Base-by-base conservation (phyloP, 805 yeast genomes). In the Candida jianshihensis region DNA sequence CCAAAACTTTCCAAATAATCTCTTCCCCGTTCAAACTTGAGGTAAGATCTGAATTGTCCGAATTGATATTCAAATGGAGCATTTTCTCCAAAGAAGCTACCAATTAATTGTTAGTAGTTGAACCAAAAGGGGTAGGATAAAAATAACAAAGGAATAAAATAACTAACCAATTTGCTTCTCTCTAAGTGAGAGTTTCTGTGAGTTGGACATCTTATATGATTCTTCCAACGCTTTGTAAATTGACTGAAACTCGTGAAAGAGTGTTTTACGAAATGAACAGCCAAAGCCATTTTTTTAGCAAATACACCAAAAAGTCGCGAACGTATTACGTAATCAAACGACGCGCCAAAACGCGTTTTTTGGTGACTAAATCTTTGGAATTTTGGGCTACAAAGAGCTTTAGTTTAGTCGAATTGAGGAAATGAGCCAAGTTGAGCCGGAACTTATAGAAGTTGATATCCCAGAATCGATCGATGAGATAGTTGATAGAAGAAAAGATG, bases 1-100 rank as follows among this genome's bases (percentile, higher is more conserved):
- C 75, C 33, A 92, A 69, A 8, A 85, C 95, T 54, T 92, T 92
- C 99, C 98, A 92, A 20, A 81, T 69, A 37, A 85, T 69, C 45
- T 81, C 87, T 47, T 79, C 84, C 34, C 68, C 73, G 41, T 71
- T 71, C 16, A 71, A 61, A 7, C 80, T 71, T 26, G 73, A 68
- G 8, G 78, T 71, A 38, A 71, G 59, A 46, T 75, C 79, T 6
- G 74, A 59, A 26, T 57, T 52, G 4, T 71, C 66, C 10, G 73
- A 68, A 34, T 75, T 80, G 39, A 75, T 66, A 63, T 90, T 90
- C 54, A 88, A 70, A 54, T 83, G 81, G 40, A 90, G 78, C 92
- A 92, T 83, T 43, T 80, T 82, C 67, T 85, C 85, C 51, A 90
- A 68, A 33, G 73, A 63, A 34, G 62, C 69, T 50, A 46, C 10